Percentiles rank a stretch among this genome's conserved stretches.
phyloP scores from a whole-genome alignment of 2,329 filamentous ascomycete species.

The Scytalidium sp. region DNA sequence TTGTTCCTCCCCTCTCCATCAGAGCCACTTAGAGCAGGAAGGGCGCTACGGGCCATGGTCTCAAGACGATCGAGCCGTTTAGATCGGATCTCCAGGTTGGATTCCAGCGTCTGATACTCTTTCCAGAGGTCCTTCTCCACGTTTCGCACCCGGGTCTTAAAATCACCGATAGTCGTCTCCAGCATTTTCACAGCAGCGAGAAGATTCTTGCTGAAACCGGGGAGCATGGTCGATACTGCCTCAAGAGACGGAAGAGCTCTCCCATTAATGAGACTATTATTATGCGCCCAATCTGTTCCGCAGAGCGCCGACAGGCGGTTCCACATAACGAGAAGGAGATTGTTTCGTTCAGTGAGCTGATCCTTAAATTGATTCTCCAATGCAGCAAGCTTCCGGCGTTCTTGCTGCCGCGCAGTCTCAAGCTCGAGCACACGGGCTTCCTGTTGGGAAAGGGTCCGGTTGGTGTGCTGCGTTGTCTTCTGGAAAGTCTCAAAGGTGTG shows the following conservation, averaged over 20 bases:
- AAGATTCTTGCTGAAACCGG: slow-evolving; percentile 87
- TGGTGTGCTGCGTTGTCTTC: slow-evolving; percentile 81
- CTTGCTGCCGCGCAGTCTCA: slow-evolving; percentile 73
- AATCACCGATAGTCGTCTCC: slow-evolving; percentile 73
- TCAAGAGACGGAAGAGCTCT: slow-evolving; percentile 80
- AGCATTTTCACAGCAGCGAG: slow-evolving; percentile 83
- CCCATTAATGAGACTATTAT: slow-evolving; percentile 84
- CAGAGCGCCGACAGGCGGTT: slow-evolving; percentile 82
- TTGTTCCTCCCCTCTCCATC: slow-evolving; percentile 2
- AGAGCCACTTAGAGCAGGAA: slow-evolving; percentile 35
- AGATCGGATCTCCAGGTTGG: slow-evolving; percentile 71
- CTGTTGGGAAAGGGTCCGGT: slow-evolving; percentile 80
- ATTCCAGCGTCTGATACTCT: slow-evolving; percentile 85
- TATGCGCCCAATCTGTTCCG: slow-evolving; percentile 87
- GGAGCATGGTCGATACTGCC: slow-evolving; percentile 79
- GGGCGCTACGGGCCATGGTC: slow-evolving; percentile 66
- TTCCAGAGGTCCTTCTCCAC: slow-evolving; percentile 90
- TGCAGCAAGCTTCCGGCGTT: slow-evolving; percentile 68
- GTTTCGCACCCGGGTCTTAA: slow-evolving; percentile 74
- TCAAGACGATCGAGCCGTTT: slow-evolving; percentile 90
- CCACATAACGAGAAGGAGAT: slow-evolving; percentile 85
- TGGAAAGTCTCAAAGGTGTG: slow-evolving; percentile 85
- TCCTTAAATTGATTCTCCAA: slow-evolving; percentile 82
- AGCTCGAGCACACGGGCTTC: slow-evolving; percentile 84
- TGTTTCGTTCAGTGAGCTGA: slow-evolving; percentile 85